Evolutionary conservation across 495 filamentous ascomycete genomes (phyloP).

Genomic region (Penicillium diatomitis): DNA sequence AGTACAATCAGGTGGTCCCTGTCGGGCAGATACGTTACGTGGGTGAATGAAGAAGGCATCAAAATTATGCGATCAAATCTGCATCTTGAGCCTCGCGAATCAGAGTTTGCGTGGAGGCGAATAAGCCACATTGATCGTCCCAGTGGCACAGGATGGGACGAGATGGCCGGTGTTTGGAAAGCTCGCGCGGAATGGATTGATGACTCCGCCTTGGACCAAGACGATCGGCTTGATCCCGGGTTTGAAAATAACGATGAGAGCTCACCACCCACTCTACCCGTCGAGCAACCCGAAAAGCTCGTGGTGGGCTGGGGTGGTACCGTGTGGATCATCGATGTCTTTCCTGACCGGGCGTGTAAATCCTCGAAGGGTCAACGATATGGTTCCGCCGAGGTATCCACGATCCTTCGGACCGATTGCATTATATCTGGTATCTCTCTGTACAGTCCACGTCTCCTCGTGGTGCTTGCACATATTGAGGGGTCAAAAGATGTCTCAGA

Average conservation of each 20-base stretch:
- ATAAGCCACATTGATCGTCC: constrained; percentile 85
- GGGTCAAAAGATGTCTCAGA: constrained; percentile 48
- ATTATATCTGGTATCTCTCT: constrained; percentile 93
- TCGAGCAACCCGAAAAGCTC: constrained; percentile 58
- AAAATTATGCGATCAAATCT: constrained; percentile 94
- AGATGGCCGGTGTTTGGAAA: constrained; percentile 93
- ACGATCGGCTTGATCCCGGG: constrained; percentile 44
- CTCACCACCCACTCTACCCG: constrained; percentile 13
- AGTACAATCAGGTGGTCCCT: constrained; percentile 87
- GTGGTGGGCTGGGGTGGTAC: constrained; percentile 92
- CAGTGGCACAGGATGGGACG: constrained; percentile 72
- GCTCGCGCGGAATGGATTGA: constrained; percentile 87
- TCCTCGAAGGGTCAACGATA: constrained; percentile 60
- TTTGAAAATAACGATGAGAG: neutral
- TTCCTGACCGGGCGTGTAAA: constrained; percentile 66
- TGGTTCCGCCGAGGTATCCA: constrained; percentile 79
- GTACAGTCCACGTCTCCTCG: constrained; percentile 84
- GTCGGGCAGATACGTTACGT: constrained; percentile 82
- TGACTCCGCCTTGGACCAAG: constrained; percentile 58
- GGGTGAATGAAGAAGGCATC: constrained; percentile 93
- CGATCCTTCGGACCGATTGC: constrained; percentile 92
- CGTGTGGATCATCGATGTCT: constrained; percentile 90
- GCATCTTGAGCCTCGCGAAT: constrained; percentile 64
- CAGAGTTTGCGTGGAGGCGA: constrained; percentile 88
- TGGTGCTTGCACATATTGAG: constrained; percentile 82